Evolutionary conservation across 495 filamentous ascomycete species (phyloP).

Genomic region (Penicillium daleae): DNA sequence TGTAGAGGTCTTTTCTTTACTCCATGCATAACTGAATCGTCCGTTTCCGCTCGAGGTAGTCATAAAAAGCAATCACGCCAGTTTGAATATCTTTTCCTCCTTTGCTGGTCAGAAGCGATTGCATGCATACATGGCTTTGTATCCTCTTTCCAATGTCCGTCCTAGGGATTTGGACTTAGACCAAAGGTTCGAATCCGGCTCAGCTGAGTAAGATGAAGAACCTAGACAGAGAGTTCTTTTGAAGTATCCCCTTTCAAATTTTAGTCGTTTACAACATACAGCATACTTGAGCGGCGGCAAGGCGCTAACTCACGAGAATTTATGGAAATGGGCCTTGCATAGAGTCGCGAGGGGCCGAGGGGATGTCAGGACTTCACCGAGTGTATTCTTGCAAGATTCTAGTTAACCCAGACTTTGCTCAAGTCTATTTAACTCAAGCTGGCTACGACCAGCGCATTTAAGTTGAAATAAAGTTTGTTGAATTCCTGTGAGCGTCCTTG

Average conservation of each 20-base stretch:
- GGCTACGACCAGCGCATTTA: no score
- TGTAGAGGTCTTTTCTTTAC: conserved; percentile 47
- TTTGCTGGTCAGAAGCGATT: not conserved
- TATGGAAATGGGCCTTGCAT: no score
- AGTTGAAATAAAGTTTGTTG: no score
- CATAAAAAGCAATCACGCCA: conserved; percentile 28
- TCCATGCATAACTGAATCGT: conserved; percentile 31
- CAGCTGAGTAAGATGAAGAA: no score
- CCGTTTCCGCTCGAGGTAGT: conserved; percentile 22
- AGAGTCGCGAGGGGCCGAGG: no score
- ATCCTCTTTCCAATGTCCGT: not conserved
- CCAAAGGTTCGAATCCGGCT: not conserved
- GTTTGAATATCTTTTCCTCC: conserved; percentile 2
- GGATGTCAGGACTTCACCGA: not conserved
- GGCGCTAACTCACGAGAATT: no score
- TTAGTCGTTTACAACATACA: no score
- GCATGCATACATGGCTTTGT: not conserved
- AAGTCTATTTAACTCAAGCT: no score
- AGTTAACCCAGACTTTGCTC: no score
- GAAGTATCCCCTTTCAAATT: no score
- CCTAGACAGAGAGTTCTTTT: no score
- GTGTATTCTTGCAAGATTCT: not conserved
- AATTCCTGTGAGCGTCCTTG: not conserved
- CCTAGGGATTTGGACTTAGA: no score
- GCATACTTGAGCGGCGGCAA: not conserved